phyloP scores from a whole-genome alignment of 257 asterid species.

The Solanum etuberosum region DNA sequence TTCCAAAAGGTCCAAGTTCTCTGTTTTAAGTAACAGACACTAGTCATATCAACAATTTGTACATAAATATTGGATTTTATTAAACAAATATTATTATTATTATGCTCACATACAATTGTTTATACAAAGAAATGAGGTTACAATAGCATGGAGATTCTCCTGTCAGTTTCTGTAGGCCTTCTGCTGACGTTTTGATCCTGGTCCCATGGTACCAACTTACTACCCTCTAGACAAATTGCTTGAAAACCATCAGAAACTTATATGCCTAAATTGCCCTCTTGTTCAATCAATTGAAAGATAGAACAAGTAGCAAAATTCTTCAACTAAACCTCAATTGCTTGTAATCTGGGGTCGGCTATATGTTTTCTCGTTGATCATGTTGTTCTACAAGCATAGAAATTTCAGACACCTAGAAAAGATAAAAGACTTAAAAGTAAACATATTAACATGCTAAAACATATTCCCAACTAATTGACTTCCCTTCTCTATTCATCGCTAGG shows the following conservation, averaged over 20 bases:
- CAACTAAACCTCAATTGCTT: not conserved
- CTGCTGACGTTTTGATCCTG: slow-evolving; percentile 14
- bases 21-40: slow-evolving; percentile 18
- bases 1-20: slow-evolving; percentile 25
- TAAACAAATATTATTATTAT: not conserved
- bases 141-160: slow-evolving; percentile 20
- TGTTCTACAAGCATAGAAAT: not conserved
- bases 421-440: not conserved
- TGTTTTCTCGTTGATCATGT: not conserved
- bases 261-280: slow-evolving; percentile 1
- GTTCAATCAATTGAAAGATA: not conserved
- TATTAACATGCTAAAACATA: not conserved
- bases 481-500: too few species aligned
- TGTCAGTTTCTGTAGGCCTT: slow-evolving; percentile 23
- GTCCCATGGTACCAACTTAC: slow-evolving; percentile 7
- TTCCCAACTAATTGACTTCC: not conserved
- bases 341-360: too few species aligned
- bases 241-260: not conserved
- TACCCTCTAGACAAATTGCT: slow-evolving; percentile 5
- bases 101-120: not conserved
- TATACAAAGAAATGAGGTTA: slow-evolving; percentile 6
- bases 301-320: not conserved
- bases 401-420: not conserved
- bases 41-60: slow-evolving; percentile 21
- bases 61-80: slow-evolving; percentile 11